Conservation (phyloP, 192 early-diverging fungal genomes). For the Rhizophagus sp. region DNA sequence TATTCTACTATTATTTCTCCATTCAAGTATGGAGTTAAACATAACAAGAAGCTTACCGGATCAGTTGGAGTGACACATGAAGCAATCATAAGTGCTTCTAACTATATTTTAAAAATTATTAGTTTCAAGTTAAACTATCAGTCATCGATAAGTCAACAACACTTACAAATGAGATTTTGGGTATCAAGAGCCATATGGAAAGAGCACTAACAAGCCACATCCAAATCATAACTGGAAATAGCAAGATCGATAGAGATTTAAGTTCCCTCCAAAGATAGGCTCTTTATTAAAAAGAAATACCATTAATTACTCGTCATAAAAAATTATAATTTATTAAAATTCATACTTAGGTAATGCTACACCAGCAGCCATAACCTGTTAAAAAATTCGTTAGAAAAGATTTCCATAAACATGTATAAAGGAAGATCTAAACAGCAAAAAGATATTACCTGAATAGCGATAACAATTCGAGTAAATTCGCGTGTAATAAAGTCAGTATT, state of each 20-base stretch:
- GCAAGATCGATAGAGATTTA: slow-evolving; percentile 62
- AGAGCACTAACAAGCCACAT: slow-evolving; percentile 79
- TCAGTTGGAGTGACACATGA: slow-evolving; percentile 91
- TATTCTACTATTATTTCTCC: slow-evolving; percentile 19
- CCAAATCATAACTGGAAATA: slow-evolving; percentile 76
- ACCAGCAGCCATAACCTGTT: slow-evolving; percentile 76
- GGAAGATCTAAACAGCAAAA: background rate
- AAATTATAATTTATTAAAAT: background rate
- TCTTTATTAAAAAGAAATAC: slow-evolving; percentile 30
- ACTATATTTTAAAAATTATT: slow-evolving; percentile 37
- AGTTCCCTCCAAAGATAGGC: slow-evolving; percentile 71
- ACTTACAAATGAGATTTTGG: slow-evolving; percentile 52
- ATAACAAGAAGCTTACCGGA: slow-evolving; percentile 58
- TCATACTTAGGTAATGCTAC: background rate
- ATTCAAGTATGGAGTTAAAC: background rate
- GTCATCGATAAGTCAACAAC: background rate
- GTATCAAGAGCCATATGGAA: slow-evolving; percentile 59
- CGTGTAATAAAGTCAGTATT: slow-evolving; percentile 52
- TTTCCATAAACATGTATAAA: background rate
- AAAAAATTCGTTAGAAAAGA: background rate
- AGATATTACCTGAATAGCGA: slow-evolving; percentile 66
- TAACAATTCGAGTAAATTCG: slow-evolving; percentile 71
- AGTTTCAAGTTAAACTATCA: background rate
- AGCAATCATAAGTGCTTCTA: slow-evolving; percentile 74
- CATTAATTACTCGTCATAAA: background rate